phyloP scores from a whole-genome alignment of 148 eudicot species.

The Nepenthes gracilis region DNA sequence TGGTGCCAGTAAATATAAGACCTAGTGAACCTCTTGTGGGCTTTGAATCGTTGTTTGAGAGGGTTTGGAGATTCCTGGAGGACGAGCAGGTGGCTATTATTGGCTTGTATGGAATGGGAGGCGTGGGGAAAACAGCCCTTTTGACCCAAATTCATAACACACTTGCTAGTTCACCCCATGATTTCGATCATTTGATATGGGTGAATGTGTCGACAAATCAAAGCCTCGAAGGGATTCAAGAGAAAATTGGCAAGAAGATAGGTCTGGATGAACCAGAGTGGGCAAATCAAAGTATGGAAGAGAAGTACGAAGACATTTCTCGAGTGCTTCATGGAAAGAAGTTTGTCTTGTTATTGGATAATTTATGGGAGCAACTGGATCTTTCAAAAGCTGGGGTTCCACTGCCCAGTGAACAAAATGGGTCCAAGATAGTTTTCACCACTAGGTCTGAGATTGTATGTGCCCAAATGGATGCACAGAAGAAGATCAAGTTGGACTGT shows the following conservation, averaged over 20 bases:
- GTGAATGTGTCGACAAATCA: conserved; percentile 25
- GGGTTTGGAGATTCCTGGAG: conserved; percentile 8
- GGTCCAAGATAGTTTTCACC: conserved; percentile 32
- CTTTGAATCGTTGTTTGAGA: conserved; percentile 12
- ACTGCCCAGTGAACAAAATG: conserved; percentile 17
- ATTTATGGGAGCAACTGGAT: conserved; percentile 32
- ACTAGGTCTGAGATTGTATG: conserved; percentile 33
- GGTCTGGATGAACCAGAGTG: not conserved
- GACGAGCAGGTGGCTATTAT: conserved; percentile 21
- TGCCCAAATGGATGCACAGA: conserved; percentile 32
- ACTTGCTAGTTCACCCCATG: conserved; percentile 9
- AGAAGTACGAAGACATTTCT: conserved; percentile 16
- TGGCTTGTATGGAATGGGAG: conserved; percentile 47
- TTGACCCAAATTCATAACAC: conserved; percentile 30
- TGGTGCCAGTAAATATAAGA: conserved; percentile 8
- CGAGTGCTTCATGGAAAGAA: conserved; percentile 22
- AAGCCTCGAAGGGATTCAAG: conserved; percentile 21
- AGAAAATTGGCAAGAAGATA: conserved; percentile 14
- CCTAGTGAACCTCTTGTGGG: conserved; percentile 28
- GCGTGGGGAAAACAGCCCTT: conserved; percentile 44
- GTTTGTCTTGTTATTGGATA: conserved; percentile 36
- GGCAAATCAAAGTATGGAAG: conserved; percentile 22
- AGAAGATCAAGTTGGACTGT: conserved; percentile 27
- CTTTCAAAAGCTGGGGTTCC: conserved; percentile 35
- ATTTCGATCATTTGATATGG: conserved; percentile 38